Evolutionary conservation across 2,329 filamentous ascomycete genomes (phyloP), one percentile per base, ranked within the genome.

Genomic region (Penicillium sp.): DNA sequence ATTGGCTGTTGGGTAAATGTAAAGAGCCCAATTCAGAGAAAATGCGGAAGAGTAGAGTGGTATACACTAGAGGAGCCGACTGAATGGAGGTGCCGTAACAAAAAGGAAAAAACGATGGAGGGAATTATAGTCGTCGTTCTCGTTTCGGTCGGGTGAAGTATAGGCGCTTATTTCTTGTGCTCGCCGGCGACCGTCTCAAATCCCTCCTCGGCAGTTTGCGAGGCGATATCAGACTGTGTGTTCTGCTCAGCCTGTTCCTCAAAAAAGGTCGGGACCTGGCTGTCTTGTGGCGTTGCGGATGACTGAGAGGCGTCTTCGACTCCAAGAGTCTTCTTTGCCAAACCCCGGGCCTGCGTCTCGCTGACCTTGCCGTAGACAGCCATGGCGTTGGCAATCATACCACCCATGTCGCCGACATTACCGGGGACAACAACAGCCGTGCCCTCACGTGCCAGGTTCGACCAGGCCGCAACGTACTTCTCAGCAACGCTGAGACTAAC

Each of bases 391-490:
- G 94, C 92, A 73, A 99, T 97, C 92, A 99, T 96, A 65, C 90
- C 86, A 53, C 91, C 89, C 66, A 99, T 92, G 72, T 99, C 94
- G 58, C 94, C 94, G 37, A 99, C 91, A 69, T 99, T 97, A 11
- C 94, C 94, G 0, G 94, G 94, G 14, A 99, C 92, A 20, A 99
- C 91, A 29, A 99, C 89, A 5, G 92, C 90, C 4, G 94, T 99
- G 66, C 94, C 91, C 79, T 99, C 92, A 78, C 93, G 94, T 49
- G 94, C 94, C 65, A 99, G 80, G 71, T 92, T 90, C 64, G 84
- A 88, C 70, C 97, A 99, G 4, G 94, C 94, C 44, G 95, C 93
- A 50, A 99, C 94, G 68, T 99, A 99, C 77, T 97, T 96, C 83
- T 99, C 94, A 0, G 94, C 94, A 9, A 99, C 90, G 14, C 84